phyloP scores from a whole-genome alignment of 2,329 filamentous ascomycete genomes.

The Fusarium sp. region DNA sequence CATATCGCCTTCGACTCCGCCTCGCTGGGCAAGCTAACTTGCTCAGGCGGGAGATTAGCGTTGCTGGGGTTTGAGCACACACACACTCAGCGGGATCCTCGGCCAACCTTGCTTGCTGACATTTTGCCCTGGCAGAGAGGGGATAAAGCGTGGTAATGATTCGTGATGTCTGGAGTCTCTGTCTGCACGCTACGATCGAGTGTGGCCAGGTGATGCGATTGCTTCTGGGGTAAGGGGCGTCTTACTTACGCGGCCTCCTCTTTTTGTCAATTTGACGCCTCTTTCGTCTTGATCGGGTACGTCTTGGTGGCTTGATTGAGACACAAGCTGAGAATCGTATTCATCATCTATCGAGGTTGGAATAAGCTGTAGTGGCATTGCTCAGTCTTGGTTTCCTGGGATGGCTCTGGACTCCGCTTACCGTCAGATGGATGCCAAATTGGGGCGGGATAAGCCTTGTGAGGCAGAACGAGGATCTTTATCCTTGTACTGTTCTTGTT shows the following conservation, averaged over 20 bases:
- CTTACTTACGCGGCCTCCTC: constrained; percentile 1
- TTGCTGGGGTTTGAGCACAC: neutral
- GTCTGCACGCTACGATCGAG: neutral
- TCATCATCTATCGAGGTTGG: neutral
- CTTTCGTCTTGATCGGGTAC: neutral
- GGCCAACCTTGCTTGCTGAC: neutral
- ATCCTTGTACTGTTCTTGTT: neutral
- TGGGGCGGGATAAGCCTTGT: neutral
- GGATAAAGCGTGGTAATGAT: neutral
- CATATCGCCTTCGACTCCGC: constrained; percentile 11
- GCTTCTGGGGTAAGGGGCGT: neutral
- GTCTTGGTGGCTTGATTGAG: neutral
- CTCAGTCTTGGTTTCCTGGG: neutral
- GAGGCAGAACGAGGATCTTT: neutral
- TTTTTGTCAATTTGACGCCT: neutral
- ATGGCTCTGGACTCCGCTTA: neutral
- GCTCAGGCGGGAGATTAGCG: constrained; percentile 21
- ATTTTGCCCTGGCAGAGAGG: neutral
- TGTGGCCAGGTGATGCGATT: neutral
- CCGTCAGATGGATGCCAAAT: neutral
- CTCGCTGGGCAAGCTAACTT: constrained; percentile 26
- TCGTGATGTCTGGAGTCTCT: neutral
- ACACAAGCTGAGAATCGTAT: neutral
- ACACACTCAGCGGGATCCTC: neutral
- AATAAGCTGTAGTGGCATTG: neutral